These are phyloP conservation scores for Mycothermus thermophilus DNA, from an alignment of 495 filamentous ascomycete species.

Conservation along the genomic window DNA sequence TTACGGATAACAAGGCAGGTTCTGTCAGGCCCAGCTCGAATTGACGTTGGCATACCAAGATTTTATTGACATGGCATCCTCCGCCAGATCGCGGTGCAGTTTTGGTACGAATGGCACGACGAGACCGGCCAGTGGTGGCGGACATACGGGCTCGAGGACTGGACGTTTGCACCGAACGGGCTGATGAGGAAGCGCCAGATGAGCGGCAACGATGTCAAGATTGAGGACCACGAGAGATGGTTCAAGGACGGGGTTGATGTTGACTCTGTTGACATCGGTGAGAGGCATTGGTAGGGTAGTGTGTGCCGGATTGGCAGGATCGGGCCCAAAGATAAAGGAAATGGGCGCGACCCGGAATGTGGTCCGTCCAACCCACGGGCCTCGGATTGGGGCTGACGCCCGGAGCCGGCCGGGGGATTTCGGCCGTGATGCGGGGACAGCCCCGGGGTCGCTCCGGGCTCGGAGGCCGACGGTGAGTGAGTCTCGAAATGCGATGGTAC, in stretches of 20 bases:
- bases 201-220: conserved; percentile 77
- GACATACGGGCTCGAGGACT: conserved; percentile 83
- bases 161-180: conserved; percentile 73
- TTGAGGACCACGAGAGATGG: conserved; percentile 51
- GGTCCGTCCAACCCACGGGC: too few relatives aligned
- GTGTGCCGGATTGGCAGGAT: too few relatives aligned
- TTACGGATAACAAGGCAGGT: conserved; percentile 44
- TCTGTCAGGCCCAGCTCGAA: not conserved
- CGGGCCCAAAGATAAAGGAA: too few relatives aligned
- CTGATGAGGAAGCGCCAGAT: conserved; percentile 80
- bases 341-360: too few relatives aligned
- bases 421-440: too few relatives aligned
- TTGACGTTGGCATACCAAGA: not conserved
- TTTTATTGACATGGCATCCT: not conserved
- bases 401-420: too few relatives aligned
- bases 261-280: conserved; percentile 52
- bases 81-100: conserved; percentile 66
- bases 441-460: too few relatives aligned
- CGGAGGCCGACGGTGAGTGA: too few relatives aligned
- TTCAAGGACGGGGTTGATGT: conserved; percentile 62
- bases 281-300: conserved; percentile 71
- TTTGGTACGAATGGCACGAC: conserved; percentile 86
- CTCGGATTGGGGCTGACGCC: too few relatives aligned
- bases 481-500: too few relatives aligned
- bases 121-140: conserved; percentile 69